These are phyloP conservation scores for Pulveroboletus sp. DNA, from an alignment of 768 basidiomycete genomes.

Conservation along the genomic window DNA sequence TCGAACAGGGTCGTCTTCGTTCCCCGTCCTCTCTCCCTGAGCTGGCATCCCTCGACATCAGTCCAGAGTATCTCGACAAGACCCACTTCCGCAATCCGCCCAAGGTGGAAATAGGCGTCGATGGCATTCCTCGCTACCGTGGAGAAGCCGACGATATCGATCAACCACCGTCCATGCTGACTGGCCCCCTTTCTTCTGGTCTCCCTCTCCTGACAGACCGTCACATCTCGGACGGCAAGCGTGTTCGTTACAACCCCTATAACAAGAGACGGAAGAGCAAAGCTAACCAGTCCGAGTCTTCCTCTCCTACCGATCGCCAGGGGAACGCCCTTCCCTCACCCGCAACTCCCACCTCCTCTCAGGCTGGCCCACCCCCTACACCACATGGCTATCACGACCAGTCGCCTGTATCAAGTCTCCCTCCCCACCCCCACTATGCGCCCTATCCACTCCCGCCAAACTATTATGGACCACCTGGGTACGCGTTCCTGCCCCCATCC, in stretches of 20 bases:
- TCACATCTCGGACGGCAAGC: constrained; percentile 40
- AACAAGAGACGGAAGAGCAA: constrained; percentile 41
- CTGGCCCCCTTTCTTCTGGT: constrained; percentile 41
- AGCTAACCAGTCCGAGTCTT: constrained; percentile 22
- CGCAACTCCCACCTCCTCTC: constrained; percentile 28
- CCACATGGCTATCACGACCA: constrained; percentile 28
- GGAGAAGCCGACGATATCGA: constrained; percentile 78
- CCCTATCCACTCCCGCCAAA: constrained; percentile 31
- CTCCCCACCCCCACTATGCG: constrained; percentile 28
- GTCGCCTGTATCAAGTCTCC: constrained; percentile 19
- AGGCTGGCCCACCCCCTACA: constrained; percentile 18
- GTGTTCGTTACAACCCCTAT: constrained; percentile 45
- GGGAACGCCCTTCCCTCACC: constrained; percentile 23
- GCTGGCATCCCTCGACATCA: constrained; percentile 80
- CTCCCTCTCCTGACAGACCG: constrained; percentile 48
- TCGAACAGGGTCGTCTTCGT: constrained; percentile 81
- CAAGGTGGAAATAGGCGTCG: constrained; percentile 78
- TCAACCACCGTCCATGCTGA: constrained; percentile 35
- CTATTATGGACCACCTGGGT: constrained; percentile 32
- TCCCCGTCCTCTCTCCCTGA: constrained; percentile 86
- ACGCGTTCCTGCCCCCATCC: constrained; percentile 1
- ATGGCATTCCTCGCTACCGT: constrained; percentile 77
- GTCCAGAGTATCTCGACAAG: constrained; percentile 82
- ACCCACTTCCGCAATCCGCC: constrained; percentile 90
- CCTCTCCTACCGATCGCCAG: constrained; percentile 30